Conservation (phyloP, 2,329 filamentous ascomycete genomes). For the Mycocentrospora acerina region DNA sequence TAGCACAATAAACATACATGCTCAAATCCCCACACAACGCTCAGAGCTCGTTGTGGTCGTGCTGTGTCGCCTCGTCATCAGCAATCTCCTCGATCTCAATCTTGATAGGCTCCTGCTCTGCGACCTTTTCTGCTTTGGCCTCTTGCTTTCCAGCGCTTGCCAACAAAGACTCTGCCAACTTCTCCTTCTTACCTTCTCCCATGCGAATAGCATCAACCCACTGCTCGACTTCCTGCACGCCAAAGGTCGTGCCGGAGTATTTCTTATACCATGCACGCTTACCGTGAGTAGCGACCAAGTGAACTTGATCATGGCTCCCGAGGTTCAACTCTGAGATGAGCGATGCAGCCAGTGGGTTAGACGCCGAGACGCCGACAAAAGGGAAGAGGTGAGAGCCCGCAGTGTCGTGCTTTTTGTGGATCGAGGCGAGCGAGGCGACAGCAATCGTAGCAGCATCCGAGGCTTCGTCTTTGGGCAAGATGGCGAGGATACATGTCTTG, state of each 20-base stretch:
- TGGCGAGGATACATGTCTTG: constrained; percentile 77
- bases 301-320: constrained; percentile 54
- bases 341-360: constrained; percentile 57
- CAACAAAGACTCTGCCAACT: constrained; percentile 57
- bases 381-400: constrained; percentile 74
- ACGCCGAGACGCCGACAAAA: constrained; percentile 71
- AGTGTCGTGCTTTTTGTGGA: constrained; percentile 73
- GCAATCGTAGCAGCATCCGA: constrained; percentile 50
- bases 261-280: constrained; percentile 84
- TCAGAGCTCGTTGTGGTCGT: constrained; percentile 31
- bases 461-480: constrained; percentile 43
- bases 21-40: background rate
- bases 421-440: constrained; percentile 62
- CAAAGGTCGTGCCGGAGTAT: constrained; percentile 62
- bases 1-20: background rate
- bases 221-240: constrained; percentile 65
- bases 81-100: constrained; percentile 35
- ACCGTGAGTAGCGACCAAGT: constrained; percentile 80
- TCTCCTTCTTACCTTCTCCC: constrained; percentile 80
- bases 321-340: constrained; percentile 67
- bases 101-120: constrained; percentile 32
- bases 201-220: constrained; percentile 93
- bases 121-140: constrained; percentile 22
- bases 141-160: constrained; percentile 23
- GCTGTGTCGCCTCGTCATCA: constrained; percentile 15